These are phyloP conservation scores for Pochonia chlamydosporia DNA, from an alignment of 2,329 filamentous ascomycete genomes.

Conservation along the genomic window DNA sequence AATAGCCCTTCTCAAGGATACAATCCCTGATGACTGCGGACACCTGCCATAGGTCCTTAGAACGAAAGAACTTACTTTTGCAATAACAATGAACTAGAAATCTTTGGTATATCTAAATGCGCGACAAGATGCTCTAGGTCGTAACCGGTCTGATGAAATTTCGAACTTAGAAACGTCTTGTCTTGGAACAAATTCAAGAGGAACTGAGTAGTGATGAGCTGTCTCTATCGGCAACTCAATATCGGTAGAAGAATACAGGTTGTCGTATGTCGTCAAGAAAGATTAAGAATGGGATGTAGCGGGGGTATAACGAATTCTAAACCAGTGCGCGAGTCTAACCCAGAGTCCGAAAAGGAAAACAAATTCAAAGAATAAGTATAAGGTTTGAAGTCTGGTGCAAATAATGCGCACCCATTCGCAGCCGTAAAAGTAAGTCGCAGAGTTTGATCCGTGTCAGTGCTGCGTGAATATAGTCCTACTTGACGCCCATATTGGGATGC, in stretches of 20 bases:
- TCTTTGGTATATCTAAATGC: constrained; percentile 22
- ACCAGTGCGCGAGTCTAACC: constrained; percentile 32
- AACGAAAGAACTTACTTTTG: not conserved
- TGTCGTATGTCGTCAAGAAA: constrained; percentile 10
- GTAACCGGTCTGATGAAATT: constrained; percentile 8
- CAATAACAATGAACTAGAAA: constrained; percentile 10
- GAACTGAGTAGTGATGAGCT: not conserved
- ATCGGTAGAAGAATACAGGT: constrained; percentile 12
- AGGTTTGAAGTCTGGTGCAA: constrained; percentile 1
- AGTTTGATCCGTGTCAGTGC: constrained; percentile 6
- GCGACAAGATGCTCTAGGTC: constrained; percentile 22
- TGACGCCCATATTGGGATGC: constrained; percentile 14
- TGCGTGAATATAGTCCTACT: constrained; percentile 12
- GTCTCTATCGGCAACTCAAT: constrained; percentile 14
- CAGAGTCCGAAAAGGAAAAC: constrained; percentile 23
- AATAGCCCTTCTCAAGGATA: not conserved
- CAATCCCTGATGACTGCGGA: not conserved
- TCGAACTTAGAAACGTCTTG: not conserved
- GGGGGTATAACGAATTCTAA: constrained; percentile 28
- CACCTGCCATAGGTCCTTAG: not conserved
- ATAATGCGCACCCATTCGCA: constrained; percentile 19
- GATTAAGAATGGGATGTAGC: constrained; percentile 14
- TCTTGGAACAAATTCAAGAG: not conserved
- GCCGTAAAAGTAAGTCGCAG: constrained; percentile 10
- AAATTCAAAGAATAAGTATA: constrained; percentile 8